A percentile compares a stretch with the other conserved stretches of the same genome.
These are phyloP conservation scores for Endocladia muricata DNA, from an alignment of 31 red algal species.

Conservation along the genomic window DNA sequence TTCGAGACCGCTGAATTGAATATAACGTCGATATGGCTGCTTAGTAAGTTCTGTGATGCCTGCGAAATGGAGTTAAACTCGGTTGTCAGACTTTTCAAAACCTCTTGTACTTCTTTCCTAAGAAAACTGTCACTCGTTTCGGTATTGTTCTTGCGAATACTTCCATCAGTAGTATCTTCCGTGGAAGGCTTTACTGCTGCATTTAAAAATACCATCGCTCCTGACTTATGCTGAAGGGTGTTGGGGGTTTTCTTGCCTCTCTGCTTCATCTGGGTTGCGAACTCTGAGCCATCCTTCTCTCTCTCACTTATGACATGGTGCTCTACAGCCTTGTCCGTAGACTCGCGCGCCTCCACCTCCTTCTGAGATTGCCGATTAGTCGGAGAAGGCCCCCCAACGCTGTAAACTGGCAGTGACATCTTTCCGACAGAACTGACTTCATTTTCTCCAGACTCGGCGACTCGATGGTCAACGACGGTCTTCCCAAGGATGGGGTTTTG, in stretches of 20 bases:
- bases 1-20: background rate
- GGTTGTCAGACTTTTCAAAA: background rate
- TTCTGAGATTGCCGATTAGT: too few species aligned
- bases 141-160: background rate
- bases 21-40: background rate
- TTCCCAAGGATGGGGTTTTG: too few species aligned
- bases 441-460: too few species aligned
- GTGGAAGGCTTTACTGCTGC: background rate
- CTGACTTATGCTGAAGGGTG: background rate
- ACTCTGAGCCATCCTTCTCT: too few species aligned
- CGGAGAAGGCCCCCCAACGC: too few species aligned
- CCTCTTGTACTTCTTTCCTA: slow-evolving; percentile 3
- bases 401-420: too few species aligned
- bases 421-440: too few species aligned
- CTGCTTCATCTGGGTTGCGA: background rate
- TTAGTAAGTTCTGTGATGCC: background rate
- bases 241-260: background rate
- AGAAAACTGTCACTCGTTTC: background rate
- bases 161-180: background rate
- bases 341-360: too few species aligned
- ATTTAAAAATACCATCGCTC: background rate
- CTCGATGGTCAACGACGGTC: too few species aligned
- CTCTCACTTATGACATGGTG: too few species aligned
- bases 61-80: background rate
- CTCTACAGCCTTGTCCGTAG: too few species aligned